phyloP scores from a whole-genome alignment of 257 asterid species.

The Penstemon barbatus region DNA sequence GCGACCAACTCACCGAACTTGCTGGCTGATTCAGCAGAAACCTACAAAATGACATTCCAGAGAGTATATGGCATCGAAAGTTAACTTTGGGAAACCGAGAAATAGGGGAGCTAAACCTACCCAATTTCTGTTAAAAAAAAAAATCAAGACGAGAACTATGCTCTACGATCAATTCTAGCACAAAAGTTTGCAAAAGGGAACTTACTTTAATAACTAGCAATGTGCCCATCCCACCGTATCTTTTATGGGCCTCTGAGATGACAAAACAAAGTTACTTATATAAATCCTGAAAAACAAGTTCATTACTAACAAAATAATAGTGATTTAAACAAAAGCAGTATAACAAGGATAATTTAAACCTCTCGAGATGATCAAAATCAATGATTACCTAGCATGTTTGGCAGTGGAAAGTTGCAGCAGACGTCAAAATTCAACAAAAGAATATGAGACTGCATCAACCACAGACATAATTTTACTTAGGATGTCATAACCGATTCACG shows the following conservation, averaged over 20 bases:
- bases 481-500: background rate
- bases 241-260: slow-evolving; percentile 65
- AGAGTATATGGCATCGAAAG: background rate
- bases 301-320: slow-evolving; percentile 12
- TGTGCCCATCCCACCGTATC: slow-evolving; percentile 71
- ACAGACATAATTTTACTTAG: slow-evolving; percentile 27
- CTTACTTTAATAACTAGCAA: slow-evolving; percentile 73
- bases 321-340: background rate
- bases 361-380: slow-evolving; percentile 3
- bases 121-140: background rate
- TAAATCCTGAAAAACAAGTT: slow-evolving; percentile 3
- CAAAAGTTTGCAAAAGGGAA: slow-evolving; percentile 13
- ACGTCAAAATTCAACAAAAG: slow-evolving; percentile 77
- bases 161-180: slow-evolving; percentile 2
- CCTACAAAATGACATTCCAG: slow-evolving; percentile 41
- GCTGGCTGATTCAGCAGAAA: slow-evolving; percentile 83
- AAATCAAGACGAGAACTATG: slow-evolving; percentile 6
- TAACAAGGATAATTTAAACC: background rate
- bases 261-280: slow-evolving; percentile 25
- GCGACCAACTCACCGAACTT: slow-evolving; percentile 90
- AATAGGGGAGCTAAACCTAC: slow-evolving; percentile 8
- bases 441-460: slow-evolving; percentile 63
- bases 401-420: slow-evolving; percentile 80
- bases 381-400: slow-evolving; percentile 67
- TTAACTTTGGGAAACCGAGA: slow-evolving; percentile 9